Conservation (phyloP, 2,329 filamentous ascomycete genomes). For the Colletotrichum sp. region DNA sequence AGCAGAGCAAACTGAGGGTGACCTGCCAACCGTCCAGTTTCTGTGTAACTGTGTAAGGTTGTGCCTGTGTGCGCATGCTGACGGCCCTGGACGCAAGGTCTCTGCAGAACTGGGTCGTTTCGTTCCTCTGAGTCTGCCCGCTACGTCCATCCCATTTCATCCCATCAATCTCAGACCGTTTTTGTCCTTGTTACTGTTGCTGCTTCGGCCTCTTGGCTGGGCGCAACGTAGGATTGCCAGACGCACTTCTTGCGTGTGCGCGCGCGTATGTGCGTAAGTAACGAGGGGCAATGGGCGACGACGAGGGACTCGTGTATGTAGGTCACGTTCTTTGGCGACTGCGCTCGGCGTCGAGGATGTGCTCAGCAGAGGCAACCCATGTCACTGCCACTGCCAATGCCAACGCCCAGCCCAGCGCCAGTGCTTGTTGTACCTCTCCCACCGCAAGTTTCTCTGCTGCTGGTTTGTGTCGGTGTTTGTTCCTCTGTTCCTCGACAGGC, state of each 20-base stretch:
- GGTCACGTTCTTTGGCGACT: constrained; percentile 1
- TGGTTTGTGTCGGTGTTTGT: neutral
- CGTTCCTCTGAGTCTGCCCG: neutral
- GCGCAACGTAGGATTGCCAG: constrained; percentile 9
- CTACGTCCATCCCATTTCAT: constrained; percentile 13
- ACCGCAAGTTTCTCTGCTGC: neutral
- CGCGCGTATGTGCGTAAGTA: constrained; percentile 2
- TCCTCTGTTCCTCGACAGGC: neutral
- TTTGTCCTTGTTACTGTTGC: neutral
- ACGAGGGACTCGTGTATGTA: neutral
- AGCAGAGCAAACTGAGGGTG: neutral
- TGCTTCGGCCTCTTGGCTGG: constrained; percentile 12
- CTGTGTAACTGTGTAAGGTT: constrained; percentile 11
- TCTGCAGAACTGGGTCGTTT: neutral
- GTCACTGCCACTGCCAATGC: constrained; percentile 4
- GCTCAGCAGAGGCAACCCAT: constrained; percentile 11
- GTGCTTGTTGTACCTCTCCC: neutral
- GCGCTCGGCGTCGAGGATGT: neutral
- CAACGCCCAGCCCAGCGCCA: neutral
- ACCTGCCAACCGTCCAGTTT: constrained; percentile 8
- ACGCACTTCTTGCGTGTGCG: neutral
- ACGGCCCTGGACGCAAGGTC: neutral
- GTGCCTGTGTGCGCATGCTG: constrained; percentile 8
- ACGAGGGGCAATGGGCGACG: neutral
- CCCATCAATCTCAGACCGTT: constrained; percentile 4